Evolutionary conservation across 192 early-diverging fungal genomes (phyloP).

Genomic region (Coemansia sp.): DNA sequence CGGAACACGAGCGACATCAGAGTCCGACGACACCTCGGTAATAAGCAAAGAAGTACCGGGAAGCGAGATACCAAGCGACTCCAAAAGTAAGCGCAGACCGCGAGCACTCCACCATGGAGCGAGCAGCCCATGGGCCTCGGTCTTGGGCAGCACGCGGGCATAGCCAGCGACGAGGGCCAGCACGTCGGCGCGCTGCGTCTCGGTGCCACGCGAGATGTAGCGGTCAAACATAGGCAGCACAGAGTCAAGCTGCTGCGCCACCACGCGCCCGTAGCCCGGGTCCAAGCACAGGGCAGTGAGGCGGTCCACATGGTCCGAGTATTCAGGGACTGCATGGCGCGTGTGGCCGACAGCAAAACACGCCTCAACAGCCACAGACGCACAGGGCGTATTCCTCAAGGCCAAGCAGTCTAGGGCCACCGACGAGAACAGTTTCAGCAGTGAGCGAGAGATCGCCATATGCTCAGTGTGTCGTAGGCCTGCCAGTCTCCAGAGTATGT

Average conservation of each 20-base stretch:
- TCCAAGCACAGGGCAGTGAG: background rate
- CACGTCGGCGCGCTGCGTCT: constrained; percentile 30
- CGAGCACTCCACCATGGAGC: constrained; percentile 35
- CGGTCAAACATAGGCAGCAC: constrained; percentile 29
- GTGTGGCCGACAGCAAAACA: constrained; percentile 20
- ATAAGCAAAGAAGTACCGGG: constrained; percentile 45
- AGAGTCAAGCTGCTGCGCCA: constrained; percentile 12
- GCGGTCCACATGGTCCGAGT: constrained; percentile 8
- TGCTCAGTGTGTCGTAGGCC: constrained; percentile 31
- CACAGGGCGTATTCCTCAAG: constrained; percentile 11
- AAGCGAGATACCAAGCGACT: constrained; percentile 30
- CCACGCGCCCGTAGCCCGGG: background rate
- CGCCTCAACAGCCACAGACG: constrained; percentile 27
- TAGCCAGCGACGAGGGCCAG: constrained; percentile 24
- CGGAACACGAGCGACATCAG: background rate
- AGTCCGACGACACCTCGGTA: constrained; percentile 12
- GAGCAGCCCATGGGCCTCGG: constrained; percentile 13
- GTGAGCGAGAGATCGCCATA: background rate
- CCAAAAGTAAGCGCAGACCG: constrained; percentile 27
- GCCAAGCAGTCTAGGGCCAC: constrained; percentile 15
- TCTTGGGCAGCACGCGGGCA: constrained; percentile 16
- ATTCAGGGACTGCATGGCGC: background rate
- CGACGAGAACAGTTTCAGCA: constrained; percentile 25
- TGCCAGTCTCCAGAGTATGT: constrained; percentile 40
- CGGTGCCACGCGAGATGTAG: constrained; percentile 20